These are phyloP conservation scores for Globisporangium emineosum DNA, from an alignment of 352 stramenopile genomes.

Conservation along the genomic window DNA sequence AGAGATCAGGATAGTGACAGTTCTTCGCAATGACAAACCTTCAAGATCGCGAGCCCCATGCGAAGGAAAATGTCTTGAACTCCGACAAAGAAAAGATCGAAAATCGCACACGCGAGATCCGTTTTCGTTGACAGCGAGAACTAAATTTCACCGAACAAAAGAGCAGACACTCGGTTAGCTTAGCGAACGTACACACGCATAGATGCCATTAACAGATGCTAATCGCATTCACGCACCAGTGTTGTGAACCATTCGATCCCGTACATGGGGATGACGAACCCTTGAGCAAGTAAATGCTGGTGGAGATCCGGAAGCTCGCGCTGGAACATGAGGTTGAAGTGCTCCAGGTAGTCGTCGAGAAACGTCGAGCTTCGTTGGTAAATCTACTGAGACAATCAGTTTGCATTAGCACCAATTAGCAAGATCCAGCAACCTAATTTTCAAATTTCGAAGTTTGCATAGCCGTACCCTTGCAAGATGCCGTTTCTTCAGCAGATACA, in stretches of 20 bases:
- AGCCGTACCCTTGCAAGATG: constrained; percentile 52
- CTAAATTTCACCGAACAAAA: no score
- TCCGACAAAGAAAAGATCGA: constrained; percentile 83
- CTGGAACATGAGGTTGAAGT: constrained; percentile 81
- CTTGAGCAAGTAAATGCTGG: constrained; percentile 53
- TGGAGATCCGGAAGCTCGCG: constrained; percentile 63
- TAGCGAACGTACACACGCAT: no score
- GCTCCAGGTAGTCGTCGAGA: constrained; percentile 77
- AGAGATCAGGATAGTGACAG: no score
- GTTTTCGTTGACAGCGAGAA: constrained; percentile 84
- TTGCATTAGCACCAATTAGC: background rate
- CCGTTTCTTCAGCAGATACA: constrained; percentile 80
- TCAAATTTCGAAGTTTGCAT: background rate
- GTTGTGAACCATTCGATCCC: constrained; percentile 89
- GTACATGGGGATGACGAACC: constrained; percentile 80
- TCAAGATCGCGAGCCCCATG: constrained; percentile 73
- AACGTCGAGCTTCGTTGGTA: constrained; percentile 84
- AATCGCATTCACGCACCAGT: constrained; percentile 30
- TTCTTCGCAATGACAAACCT: constrained; percentile 32
- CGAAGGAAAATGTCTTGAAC: constrained; percentile 81
- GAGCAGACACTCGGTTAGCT: no score
- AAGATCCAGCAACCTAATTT: background rate
- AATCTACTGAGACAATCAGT: constrained; percentile 28
- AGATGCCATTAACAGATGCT: background rate
- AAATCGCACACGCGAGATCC: constrained; percentile 77